Evolutionary conservation across 495 filamentous ascomycete species (phyloP), one percentile per base, ranked within the genome.

Genomic region (Pyronema domesticum): DNA sequence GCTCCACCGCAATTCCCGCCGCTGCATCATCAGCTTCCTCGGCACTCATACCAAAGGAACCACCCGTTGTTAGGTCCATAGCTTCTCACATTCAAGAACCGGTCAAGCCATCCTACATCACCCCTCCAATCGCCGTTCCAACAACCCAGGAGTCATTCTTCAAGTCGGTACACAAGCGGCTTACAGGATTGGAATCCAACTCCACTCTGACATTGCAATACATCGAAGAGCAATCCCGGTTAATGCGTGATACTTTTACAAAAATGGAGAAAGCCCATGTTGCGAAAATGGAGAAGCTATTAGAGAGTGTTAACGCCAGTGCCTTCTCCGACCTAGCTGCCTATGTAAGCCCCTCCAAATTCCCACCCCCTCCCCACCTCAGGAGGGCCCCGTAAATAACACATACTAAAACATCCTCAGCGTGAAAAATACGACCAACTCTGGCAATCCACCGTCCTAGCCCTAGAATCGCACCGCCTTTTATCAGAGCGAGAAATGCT

Each of bases 111-210:
- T 40, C 50, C 8, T 43, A 35, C n/a, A 35, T 37, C 7, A 35
- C 78, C 44, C 76, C 82, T 0, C 70, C 80, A 10, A 66, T 76
- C 15, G 68, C 86, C 2, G 79, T 76, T 14, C 89, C 89, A 9
- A 88, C 86, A 0, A 89, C 86, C 3, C 91, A 98, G 69, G 91
- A 95, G 67, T 87, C 82, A 7, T 96, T 98, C 70, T 98, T 95
- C 76, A 96, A 96, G 68, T 86, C 86, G 6, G 80, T 98, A 4
- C 84, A 86, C 57, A 94, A 95, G 65, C 85, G 91, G 39, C 77
- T 98, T 6, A 83, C 88, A 60, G 77, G 83, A 57, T 80, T 98
- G 11, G 91, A 98, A 67, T 77, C 85, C 17, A 95, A 96, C 68
- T 86, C 86, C 6, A 91, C 88, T 2, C 73, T 98, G 30, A 94